These are phyloP conservation scores for Coccomyxa subellipsoidea DNA, from an alignment of 163 green algal species.

Conservation along the genomic window DNA sequence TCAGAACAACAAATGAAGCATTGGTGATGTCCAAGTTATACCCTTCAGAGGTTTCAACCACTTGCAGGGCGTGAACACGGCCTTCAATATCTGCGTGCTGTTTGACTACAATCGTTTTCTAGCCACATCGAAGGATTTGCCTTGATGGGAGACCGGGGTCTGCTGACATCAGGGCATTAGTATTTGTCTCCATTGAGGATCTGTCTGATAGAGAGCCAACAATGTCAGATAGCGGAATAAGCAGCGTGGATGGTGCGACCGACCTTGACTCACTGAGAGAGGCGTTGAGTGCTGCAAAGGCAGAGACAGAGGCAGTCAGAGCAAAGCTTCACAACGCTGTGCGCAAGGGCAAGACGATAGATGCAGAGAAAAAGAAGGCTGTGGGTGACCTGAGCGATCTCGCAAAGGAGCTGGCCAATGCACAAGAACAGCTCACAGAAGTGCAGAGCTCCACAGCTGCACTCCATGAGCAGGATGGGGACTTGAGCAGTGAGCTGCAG, in stretches of 20 bases:
- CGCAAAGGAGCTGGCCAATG: not conserved
- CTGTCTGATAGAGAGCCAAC: too few relatives aligned
- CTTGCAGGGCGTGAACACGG: too few relatives aligned
- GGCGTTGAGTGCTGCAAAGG: not conserved
- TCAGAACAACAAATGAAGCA: too few relatives aligned
- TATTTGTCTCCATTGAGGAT: too few relatives aligned
- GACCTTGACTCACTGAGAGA: not conserved
- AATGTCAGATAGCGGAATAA: not conserved
- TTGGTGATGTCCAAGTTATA: too few relatives aligned
- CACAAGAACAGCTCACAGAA: not conserved
- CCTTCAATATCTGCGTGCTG: too few relatives aligned
- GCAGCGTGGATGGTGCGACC: not conserved
- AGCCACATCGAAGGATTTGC: too few relatives aligned
- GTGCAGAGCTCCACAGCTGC: not conserved
- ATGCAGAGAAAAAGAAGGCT: slow-evolving; percentile 1
- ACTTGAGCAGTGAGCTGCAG: not conserved
- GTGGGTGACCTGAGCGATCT: not conserved
- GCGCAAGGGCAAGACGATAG: slow-evolving; percentile 26
- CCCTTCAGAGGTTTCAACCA: too few relatives aligned
- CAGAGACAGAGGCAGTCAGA: not conserved
- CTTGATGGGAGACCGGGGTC: too few relatives aligned
- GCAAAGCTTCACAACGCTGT: slow-evolving; percentile 16
- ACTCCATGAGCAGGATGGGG: not conserved
- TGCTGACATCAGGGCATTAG: too few relatives aligned
- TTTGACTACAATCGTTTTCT: too few relatives aligned